A percentile compares a stretch with the other conserved stretches of the same genome.
Conservation (phyloP, 2,329 filamentous ascomycete genomes). For the Alternaria tenuissima region DNA sequence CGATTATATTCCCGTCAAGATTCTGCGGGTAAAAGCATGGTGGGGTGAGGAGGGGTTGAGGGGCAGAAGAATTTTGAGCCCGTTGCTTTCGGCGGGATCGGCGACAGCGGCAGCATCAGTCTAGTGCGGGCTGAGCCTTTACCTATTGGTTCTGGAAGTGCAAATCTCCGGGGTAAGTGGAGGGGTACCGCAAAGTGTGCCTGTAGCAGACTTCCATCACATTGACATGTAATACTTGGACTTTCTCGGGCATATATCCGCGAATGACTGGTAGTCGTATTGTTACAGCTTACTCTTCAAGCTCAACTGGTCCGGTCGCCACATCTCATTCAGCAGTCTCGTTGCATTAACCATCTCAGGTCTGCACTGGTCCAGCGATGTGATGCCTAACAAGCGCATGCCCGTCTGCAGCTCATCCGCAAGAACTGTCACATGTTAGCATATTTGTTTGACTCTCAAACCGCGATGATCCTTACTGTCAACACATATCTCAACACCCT, state of each 20-base stretch:
- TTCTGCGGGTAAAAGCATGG: neutral
- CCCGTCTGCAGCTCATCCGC: conserved; percentile 70
- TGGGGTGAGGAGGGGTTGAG: neutral
- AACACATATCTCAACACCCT: conserved; percentile 48
- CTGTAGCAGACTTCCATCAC: neutral
- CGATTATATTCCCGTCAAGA: rapidly evolving
- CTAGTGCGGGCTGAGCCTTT: neutral
- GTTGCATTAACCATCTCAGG: conserved; percentile 66
- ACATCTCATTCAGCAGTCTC: conserved; percentile 48
- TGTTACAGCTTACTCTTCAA: conserved; percentile 39
- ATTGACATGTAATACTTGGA: neutral
- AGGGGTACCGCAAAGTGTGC: neutral
- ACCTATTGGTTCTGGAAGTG: neutral
- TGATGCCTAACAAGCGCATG: conserved; percentile 72
- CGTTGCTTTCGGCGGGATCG: neutral
- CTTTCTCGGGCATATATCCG: neutral
- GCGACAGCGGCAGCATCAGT: neutral
- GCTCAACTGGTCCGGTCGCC: conserved; percentile 35
- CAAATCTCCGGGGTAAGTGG: neutral
- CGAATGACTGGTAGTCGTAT: neutral
- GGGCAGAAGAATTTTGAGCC: neutral
- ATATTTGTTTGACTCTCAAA: neutral
- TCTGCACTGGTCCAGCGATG: conserved; percentile 66
- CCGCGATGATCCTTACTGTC: conserved; percentile 41
- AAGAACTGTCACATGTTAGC: conserved; percentile 44